A percentile compares a stretch with the other conserved stretches of the same genome.
These are phyloP conservation scores for Angomonas desouzai DNA, from an alignment of 208 protist genomes.

Conservation along the genomic window DNA sequence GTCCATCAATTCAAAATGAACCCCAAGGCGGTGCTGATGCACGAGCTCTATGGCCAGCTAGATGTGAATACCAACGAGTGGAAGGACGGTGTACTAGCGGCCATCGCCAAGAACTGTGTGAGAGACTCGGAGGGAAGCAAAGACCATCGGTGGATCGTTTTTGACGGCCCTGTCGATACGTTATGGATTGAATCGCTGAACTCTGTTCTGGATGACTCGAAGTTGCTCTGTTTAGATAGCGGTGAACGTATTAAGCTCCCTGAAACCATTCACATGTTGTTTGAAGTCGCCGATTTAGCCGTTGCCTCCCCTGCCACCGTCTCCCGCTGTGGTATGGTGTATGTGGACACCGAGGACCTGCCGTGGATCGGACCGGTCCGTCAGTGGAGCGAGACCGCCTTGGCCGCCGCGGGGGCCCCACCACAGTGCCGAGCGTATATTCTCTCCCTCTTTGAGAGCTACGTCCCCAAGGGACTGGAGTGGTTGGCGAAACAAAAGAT, in stretches of 20 bases:
- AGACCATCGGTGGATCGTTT: conserved; percentile 96
- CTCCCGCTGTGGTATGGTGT: conserved; percentile 98
- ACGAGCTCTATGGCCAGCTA: conserved; percentile 97
- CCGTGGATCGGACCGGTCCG: conserved; percentile 90
- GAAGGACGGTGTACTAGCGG: conserved; percentile 89
- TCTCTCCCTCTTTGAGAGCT: conserved; percentile 84
- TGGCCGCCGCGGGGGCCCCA: conserved; percentile 44
- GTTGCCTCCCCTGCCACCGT: conserved; percentile 98
- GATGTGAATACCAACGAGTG: conserved; percentile 94
- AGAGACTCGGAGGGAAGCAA: conserved; percentile 68
- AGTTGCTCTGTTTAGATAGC: conserved; percentile 97
- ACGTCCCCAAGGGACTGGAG: conserved; percentile 81
- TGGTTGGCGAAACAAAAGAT: conserved; percentile 82
- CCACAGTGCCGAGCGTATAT: conserved; percentile 81
- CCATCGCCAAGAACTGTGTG: conserved; percentile 89
- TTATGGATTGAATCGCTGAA: conserved; percentile 99
- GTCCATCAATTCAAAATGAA: conserved; percentile 96
- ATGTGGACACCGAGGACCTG: conserved; percentile 90
- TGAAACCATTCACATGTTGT: conserved; percentile 95
- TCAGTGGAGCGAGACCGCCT: conserved; percentile 87
- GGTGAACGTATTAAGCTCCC: conserved; percentile 97
- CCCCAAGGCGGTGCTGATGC: conserved; percentile 96
- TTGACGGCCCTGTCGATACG: conserved; percentile 98
- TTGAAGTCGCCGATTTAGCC: conserved; percentile 96
- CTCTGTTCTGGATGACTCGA: conserved; percentile 98